Conservation (phyloP, 805 yeast genomes). For the Wickerhamiella spandovensis region DNA sequence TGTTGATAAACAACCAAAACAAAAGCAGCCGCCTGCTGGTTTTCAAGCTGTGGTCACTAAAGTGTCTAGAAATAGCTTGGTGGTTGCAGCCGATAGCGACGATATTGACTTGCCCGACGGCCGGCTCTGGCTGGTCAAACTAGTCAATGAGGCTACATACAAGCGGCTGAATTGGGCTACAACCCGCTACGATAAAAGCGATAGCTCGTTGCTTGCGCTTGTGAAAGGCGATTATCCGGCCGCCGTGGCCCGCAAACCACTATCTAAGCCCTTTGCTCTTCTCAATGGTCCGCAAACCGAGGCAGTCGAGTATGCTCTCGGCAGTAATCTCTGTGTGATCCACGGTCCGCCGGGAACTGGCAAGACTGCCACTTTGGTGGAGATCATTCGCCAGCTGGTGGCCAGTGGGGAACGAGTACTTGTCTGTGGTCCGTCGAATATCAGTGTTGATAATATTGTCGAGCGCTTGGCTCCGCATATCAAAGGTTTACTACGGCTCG, state of each 20-base stretch:
- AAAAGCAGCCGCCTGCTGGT: conserved; percentile 14
- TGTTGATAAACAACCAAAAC: conserved; percentile 6
- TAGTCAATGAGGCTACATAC: conserved; percentile 31
- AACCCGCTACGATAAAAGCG: conserved; percentile 35
- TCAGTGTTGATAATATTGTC: conserved; percentile 79
- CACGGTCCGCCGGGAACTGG: conserved; percentile 85
- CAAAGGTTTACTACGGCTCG: conserved; percentile 58
- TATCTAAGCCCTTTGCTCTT: conserved; percentile 18
- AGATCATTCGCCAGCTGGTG: conserved; percentile 60
- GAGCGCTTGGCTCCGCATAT: conserved; percentile 48
- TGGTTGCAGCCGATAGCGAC: conserved; percentile 50
- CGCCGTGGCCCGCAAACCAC: neutral
- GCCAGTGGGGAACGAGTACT: conserved; percentile 43
- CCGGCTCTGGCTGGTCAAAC: conserved; percentile 54
- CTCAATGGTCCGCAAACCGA: conserved; percentile 58
- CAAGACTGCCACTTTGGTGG: conserved; percentile 74
- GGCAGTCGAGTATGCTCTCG: conserved; percentile 57
- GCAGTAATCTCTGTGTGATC: conserved; percentile 38
- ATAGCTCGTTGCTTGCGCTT: neutral
- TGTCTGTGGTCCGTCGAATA: conserved; percentile 90
- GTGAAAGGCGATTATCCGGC: conserved; percentile 4
- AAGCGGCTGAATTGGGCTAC: conserved; percentile 61
- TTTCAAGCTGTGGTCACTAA: conserved; percentile 58
- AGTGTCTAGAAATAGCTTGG: conserved; percentile 34
- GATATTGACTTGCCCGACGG: conserved; percentile 33